These are phyloP conservation scores for Talaromyces pinophilus DNA, from an alignment of 2,329 filamentous ascomycete genomes.

Conservation along the genomic window DNA sequence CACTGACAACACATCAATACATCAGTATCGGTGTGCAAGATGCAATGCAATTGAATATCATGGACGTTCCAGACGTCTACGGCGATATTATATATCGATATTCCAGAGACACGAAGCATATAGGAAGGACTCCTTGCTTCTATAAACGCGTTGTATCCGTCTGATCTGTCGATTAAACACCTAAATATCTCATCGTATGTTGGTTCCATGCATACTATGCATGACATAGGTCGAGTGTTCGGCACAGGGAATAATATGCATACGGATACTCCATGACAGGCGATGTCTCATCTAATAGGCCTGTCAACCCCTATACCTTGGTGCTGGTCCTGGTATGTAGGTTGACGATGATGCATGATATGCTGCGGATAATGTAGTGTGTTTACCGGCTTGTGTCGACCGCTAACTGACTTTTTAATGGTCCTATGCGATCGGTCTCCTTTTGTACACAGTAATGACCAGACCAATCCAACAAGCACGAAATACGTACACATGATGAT, in stretches of 20 bases:
- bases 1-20: background rate
- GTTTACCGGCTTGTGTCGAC: background rate
- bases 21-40: background rate
- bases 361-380: background rate
- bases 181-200: background rate
- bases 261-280: background rate
- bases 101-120: background rate
- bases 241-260: background rate
- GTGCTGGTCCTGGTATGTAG: background rate
- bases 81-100: background rate
- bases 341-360: background rate
- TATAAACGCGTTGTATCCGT: background rate
- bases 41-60: background rate
- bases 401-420: background rate
- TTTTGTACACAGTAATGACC: background rate
- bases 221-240: background rate
- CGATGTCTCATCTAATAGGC: background rate
- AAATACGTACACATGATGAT: background rate
- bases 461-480: background rate
- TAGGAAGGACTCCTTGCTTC: slow-evolving; percentile 4
- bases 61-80: background rate
- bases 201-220: background rate
- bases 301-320: background rate
- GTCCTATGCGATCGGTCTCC: background rate
- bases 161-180: background rate